Base-by-base conservation (phyloP, 176 grass and related monocot genomes). In the Tillandsia leiboldiana region DNA sequence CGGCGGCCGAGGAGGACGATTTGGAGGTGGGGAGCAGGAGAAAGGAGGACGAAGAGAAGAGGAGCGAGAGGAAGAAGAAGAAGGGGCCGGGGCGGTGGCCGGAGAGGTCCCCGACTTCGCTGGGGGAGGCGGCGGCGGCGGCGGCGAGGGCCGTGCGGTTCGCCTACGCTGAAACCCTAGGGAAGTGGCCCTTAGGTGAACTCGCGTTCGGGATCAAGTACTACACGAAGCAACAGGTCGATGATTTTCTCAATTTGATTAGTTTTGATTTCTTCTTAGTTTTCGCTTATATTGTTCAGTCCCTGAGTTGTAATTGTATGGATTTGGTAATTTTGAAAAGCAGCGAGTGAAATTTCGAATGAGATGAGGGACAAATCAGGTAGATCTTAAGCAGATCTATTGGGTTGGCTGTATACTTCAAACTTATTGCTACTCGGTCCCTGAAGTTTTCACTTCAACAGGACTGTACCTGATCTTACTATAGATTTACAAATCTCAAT, bases 131-230 rank as follows among this genome's bases (percentile, higher is more conserved):
- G 0, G 79, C 71, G 1, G 65, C 77, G 13, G 26, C 59, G 1
- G 77, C 84, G 7, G 86, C 71, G 12, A 57, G 76, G 52, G 85
- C 93, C 18, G 68, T 92, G 15, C 66, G 81, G 15, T 69, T 87
- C 50, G 81, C 86, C 51, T 92, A 82, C 77, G 78, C 69, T 2
- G 83, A 97, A 83, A 97, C 93, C 63, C 79, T 97, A 33, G 93
- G 86, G 48, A 90, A 78, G 83, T 97, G 93, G 89, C 64, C 93
- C 15, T 84, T 97, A 51, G 86, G 83, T 9, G 93, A 97, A 74
- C 66, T 97, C 72, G 75, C 83, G 70, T 92, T 97, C 70, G 93
- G 93, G 54, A 83, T 97, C 77, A 97, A 81, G 68, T 82, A 91
- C 75, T 83, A 86, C 69, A 96, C 86, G 83, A 78, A 84, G 51